Evolutionary conservation across 768 basidiomycete genomes (phyloP), one percentile per base, ranked within the genome.

Genomic region (Sistotremastrum niveocremeum): DNA sequence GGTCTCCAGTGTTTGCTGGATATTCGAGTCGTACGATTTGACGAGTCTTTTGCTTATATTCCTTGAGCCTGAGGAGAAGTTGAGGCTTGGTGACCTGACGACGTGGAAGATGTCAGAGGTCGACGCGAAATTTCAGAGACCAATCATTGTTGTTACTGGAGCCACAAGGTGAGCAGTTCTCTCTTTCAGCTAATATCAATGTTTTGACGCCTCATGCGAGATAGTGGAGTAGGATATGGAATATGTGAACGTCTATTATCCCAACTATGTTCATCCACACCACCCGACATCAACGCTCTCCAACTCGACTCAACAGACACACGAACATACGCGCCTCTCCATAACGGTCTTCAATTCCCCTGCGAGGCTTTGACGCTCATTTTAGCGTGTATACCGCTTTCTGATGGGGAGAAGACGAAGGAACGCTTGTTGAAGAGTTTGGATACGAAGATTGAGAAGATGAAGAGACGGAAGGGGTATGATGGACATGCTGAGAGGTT

Each of bases 171-270:
- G 57, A 20, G 20, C 52, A n/a, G n/a, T 37, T 37, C 10, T 12
- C 10, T n/a, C 44, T 20, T 37, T 39, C 31, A 33, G 41, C 9
- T 46, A 32, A 4, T 20, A 36, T 33, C 34, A 3, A 6, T 45
- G 35, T 6, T 40, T 36, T 32, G 46, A 47, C 41, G 9, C 38
- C 20, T 51, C 51, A 49, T 45, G 47, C 20, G 41, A 47, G 51
- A 3, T 57, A 90, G 87, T 36, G 88, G 88, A 46, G 71, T 91
- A 10, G 88, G 88, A 10, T 84, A 81, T 58, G 85, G 84, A 7
- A 81, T 84, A 38, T 88, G 85, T 63, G 76, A 81, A 50, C 80
- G 88, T 41, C 70, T 91, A 5, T 68, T 91, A 39, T 61, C 68
- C 52, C 80, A 87, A 54, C 65, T 89, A 84, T 52, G 69, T 73